These are phyloP conservation scores for Solanum clarkiae DNA, from an alignment of 257 asterid species.

Conservation along the genomic window DNA sequence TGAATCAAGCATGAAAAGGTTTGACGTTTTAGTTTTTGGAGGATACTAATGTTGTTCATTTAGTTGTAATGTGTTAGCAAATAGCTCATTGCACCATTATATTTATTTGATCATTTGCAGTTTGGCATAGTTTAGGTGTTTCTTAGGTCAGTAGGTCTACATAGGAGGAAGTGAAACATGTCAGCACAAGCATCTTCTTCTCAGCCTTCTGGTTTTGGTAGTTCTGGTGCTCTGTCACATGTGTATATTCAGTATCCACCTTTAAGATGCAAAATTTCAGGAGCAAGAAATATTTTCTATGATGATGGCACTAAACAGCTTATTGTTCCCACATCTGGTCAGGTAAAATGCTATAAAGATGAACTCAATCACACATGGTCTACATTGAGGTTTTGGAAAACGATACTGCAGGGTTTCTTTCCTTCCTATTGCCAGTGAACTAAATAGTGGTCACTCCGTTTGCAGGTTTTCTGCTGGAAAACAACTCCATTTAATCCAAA, in stretches of 20 bases:
- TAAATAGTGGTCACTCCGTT: slow-evolving; percentile 1
- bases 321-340: slow-evolving; percentile 58
- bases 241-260: slow-evolving; percentile 74
- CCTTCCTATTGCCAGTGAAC: slow-evolving; percentile 7
- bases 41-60: background rate
- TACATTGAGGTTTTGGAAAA: background rate
- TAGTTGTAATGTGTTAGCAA: background rate
- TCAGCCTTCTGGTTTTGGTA: slow-evolving; percentile 40
- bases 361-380: background rate
- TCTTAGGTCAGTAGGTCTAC: background rate
- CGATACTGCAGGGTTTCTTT: background rate
- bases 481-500: slow-evolving; percentile 59
- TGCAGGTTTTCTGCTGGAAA: slow-evolving; percentile 84
- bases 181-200: slow-evolving; percentile 54
- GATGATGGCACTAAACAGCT: slow-evolving; percentile 79
- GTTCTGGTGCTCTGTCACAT: slow-evolving; percentile 84
- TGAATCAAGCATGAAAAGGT: slow-evolving; percentile 3
- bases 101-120: background rate
- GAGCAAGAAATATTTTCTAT: slow-evolving; percentile 45
- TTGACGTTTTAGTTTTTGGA: background rate
- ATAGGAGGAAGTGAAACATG: slow-evolving; percentile 32
- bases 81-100: background rate
- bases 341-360: slow-evolving; percentile 28
- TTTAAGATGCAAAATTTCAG: slow-evolving; percentile 53
- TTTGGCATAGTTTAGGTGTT: background rate